These are phyloP conservation scores for Paecilomyces dactylethromorphus DNA, from an alignment of 2,329 filamentous ascomycete genomes.

Conservation along the genomic window DNA sequence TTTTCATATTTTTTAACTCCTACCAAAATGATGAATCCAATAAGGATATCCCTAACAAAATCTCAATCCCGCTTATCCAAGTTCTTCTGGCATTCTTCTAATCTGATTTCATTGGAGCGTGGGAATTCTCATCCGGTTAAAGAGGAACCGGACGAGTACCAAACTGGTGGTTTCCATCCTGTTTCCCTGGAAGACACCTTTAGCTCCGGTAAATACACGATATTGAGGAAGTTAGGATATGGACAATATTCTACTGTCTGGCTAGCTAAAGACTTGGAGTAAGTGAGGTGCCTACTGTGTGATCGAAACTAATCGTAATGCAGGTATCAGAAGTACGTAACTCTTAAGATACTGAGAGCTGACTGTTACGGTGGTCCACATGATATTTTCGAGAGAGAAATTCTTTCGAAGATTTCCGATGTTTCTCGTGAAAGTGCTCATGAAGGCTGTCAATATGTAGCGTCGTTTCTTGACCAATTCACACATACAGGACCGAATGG, in stretches of 20 bases:
- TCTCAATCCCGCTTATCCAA: constrained; percentile 1
- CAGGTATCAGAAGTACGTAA: constrained; percentile 15
- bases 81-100: not conserved
- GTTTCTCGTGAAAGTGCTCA: constrained; percentile 7
- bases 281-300: constrained; percentile 5
- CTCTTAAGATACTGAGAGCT: constrained; percentile 17
- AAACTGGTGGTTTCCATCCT: constrained; percentile 89
- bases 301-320: constrained; percentile 4
- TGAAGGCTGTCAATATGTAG: constrained; percentile 13
- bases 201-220: constrained; percentile 84
- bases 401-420: constrained; percentile 6
- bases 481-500: constrained; percentile 20
- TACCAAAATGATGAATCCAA: not conserved
- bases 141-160: constrained; percentile 93
- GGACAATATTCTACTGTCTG: constrained; percentile 91
- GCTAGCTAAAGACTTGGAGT: constrained; percentile 65
- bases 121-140: constrained; percentile 1
- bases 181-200: constrained; percentile 85
- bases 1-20: too few species aligned
- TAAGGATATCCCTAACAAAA: constrained; percentile 2
- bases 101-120: not conserved
- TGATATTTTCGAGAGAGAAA: constrained; percentile 18
- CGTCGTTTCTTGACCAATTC: constrained; percentile 16
- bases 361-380: constrained; percentile 17
- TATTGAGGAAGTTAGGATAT: constrained; percentile 89